phyloP scores from a whole-genome alignment of 1,284 basidiomycete species.

The Coriolopsis trogii region DNA sequence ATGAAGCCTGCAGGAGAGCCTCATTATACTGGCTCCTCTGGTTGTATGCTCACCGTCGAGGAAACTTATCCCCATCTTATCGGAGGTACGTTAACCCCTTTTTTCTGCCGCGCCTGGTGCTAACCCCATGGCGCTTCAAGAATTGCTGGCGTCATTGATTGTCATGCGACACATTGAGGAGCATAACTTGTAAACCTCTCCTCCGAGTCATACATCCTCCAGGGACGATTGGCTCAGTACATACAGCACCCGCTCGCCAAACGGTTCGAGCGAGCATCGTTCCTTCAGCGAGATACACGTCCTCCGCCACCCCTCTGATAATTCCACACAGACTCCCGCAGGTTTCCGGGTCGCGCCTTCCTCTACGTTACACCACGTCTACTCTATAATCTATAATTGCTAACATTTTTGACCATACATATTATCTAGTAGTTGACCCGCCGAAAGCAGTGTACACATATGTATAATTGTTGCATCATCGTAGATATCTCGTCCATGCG shows the following conservation, averaged over 20 bases:
- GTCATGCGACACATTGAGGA: slow-evolving; percentile 69
- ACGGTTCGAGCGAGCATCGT: not conserved
- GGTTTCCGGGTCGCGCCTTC: slow-evolving; percentile 2
- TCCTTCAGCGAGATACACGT: not conserved
- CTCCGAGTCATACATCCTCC: no score
- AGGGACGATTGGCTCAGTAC: no score
- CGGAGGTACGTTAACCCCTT: slow-evolving; percentile 44
- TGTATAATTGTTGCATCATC: slow-evolving; percentile 18
- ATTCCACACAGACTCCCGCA: not conserved
- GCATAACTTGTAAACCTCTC: slow-evolving; percentile 42
- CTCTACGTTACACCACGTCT: not conserved
- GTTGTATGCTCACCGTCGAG: slow-evolving; percentile 64
- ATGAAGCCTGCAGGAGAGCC: slow-evolving; percentile 59
- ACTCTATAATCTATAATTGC: slow-evolving; percentile 16
- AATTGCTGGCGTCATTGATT: slow-evolving; percentile 60
- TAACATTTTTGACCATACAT: slow-evolving; percentile 4
- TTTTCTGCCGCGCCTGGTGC: slow-evolving; percentile 1
- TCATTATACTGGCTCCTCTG: slow-evolving; percentile 53
- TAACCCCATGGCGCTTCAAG: slow-evolving; percentile 36
- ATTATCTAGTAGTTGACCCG: not conserved
- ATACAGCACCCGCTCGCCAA: not conserved
- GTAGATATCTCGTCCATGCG: slow-evolving; percentile 16
- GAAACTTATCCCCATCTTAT: slow-evolving; percentile 58
- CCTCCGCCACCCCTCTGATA: not conserved
- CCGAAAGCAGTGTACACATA: slow-evolving; percentile 16